Evolutionary conservation across 129 eudicot genomes (phyloP).

Genomic region (Arctium lappa): DNA sequence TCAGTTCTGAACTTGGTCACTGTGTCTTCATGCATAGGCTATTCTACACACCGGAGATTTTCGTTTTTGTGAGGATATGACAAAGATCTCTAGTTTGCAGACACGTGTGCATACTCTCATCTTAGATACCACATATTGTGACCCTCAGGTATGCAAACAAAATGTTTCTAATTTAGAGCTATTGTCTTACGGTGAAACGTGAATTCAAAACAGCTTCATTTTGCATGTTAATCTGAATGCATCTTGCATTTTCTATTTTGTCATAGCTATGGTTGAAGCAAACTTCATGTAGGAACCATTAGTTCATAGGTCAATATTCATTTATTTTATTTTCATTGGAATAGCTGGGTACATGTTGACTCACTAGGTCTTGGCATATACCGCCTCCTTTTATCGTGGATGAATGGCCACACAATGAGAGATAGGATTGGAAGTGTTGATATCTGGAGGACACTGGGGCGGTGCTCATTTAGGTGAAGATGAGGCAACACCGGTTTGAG

Average conservation of each 20-base stretch:
- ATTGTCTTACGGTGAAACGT: neutral
- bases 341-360: no score
- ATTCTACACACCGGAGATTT: constrained; percentile 96
- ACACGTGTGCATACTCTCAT: constrained; percentile 60
- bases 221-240: constrained; percentile 1
- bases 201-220: neutral
- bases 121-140: constrained; percentile 93
- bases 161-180: neutral
- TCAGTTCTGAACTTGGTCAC: constrained; percentile 1
- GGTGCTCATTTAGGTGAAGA: no score
- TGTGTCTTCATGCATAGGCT: constrained; percentile 46
- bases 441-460: no score
- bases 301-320: neutral
- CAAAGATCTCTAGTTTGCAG: constrained; percentile 43
- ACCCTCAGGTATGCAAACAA: constrained; percentile 62
- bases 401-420: no score
- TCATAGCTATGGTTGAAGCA: neutral
- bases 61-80: constrained; percentile 76
- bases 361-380: no score
- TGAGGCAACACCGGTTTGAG: no score
- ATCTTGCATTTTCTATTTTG: neutral
- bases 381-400: no score
- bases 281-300: neutral
- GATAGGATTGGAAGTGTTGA: no score
- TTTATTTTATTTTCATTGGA: neutral